A percentile compares a stretch with the other conserved stretches of the same genome.
These are phyloP conservation scores for Diaporthe sp. DNA, from an alignment of 2,329 filamentous ascomycete species.

Conservation along the genomic window DNA sequence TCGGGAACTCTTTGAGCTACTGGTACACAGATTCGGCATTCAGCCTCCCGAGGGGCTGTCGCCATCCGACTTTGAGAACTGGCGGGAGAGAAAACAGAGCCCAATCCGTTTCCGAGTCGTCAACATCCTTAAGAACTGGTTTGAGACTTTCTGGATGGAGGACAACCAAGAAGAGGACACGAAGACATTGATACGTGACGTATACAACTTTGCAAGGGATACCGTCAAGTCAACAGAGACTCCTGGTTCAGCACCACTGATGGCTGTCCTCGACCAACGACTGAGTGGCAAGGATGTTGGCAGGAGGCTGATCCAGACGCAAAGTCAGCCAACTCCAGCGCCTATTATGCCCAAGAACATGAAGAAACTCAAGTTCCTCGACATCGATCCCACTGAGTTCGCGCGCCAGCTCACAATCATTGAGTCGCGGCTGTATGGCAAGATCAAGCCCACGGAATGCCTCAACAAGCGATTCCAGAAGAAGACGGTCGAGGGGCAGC, in stretches of 20 bases:
- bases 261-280: constrained; percentile 90
- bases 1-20: constrained; percentile 89
- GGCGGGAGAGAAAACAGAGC: constrained; percentile 96
- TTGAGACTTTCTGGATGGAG: constrained; percentile 99
- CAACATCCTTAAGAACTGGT: constrained; percentile 98
- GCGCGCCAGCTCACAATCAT: constrained; percentile 98
- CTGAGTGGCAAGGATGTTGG: constrained; percentile 89
- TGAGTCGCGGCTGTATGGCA: constrained; percentile 93
- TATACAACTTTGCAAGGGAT: constrained; percentile 92
- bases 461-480: constrained; percentile 99
- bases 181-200: constrained; percentile 86
- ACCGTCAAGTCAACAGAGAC: constrained; percentile 95
- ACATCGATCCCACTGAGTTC: constrained; percentile 96
- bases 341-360: constrained; percentile 98
- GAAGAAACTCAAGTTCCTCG: constrained; percentile 98
- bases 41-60: constrained; percentile 89
- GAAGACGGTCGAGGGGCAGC: constrained; percentile 85
- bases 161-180: constrained; percentile 83
- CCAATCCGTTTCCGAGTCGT: constrained; percentile 96
- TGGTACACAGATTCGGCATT: constrained; percentile 92
- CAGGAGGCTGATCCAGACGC: constrained; percentile 88
- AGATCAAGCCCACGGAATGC: constrained; percentile 96
- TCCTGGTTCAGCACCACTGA: constrained; percentile 86
- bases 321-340: constrained; percentile 84
- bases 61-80: constrained; percentile 83